These are phyloP conservation scores for Xylaria polymorpha DNA, from an alignment of 2,329 filamentous ascomycete genomes.

Conservation along the genomic window DNA sequence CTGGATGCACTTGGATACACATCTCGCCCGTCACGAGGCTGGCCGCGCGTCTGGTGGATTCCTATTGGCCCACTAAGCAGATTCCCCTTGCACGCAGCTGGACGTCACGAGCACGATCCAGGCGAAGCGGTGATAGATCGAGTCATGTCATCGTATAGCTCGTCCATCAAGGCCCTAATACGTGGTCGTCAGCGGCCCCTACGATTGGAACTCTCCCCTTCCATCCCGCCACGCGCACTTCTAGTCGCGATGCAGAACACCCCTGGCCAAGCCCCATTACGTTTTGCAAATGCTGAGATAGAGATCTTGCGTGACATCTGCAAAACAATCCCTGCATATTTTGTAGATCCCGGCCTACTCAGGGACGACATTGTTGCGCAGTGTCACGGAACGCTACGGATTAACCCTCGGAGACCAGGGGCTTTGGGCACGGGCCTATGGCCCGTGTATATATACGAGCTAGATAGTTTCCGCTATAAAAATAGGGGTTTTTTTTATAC, in stretches of 20 bases:
- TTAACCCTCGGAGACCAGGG: too few relatives aligned
- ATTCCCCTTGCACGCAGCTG: conserved; percentile 5
- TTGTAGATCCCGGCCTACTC: neutral
- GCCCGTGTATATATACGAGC: too few relatives aligned
- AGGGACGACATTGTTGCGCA: conserved; percentile 44
- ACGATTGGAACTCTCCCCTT: neutral
- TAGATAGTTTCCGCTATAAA: too few relatives aligned
- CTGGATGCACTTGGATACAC: neutral
- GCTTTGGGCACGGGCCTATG: too few relatives aligned
- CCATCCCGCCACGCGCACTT: neutral
- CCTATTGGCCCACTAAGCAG: neutral
- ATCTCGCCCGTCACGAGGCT: neutral
- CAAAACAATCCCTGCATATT: neutral
- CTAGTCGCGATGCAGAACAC: neutral
- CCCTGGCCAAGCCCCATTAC: neutral
- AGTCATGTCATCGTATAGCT: conserved; percentile 1
- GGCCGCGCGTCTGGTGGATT: conserved; percentile 11
- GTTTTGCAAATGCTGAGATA: neutral
- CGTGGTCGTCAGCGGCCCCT: neutral
- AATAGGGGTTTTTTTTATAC: too few relatives aligned
- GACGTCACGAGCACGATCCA: neutral
- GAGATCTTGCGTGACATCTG: neutral
- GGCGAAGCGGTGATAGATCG: neutral
- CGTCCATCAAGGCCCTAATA: neutral
- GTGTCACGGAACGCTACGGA: too few relatives aligned